Base-by-base conservation (phyloP, 1,284 basidiomycete genomes). In the Irpex sp. region DNA sequence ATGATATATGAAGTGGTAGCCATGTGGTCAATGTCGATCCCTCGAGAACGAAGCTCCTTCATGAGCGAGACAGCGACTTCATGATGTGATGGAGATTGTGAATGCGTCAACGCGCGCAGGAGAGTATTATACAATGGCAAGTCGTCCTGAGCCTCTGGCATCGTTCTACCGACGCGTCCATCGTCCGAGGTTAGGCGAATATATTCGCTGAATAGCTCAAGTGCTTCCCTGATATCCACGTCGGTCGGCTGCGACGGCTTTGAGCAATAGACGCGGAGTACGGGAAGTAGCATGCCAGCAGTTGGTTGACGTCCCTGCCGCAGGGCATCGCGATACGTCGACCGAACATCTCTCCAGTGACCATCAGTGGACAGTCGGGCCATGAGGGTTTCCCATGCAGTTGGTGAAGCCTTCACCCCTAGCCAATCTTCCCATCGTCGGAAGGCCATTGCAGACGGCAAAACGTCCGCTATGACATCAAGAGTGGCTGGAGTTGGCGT, bases 361-460 rank as follows among this genome's bases (percentile, higher is more conserved):
- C 54, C 54, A 11, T 56, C 31, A 19, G 54, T 34, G 9, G 19
- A 56, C 19, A 56, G 26, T 36, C 54, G 54, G 6, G 2, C 31
- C 54, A 91, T 78, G 34, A 89, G 70, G 60, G 80, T 73, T 4
- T 81, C 78, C 80, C 85, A 89, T 37, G 82, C 80, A 8, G 73
- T 63, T 0, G 76, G 71, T 8, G 75, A 74, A 8, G 81, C 79
- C 52, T 72, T 71, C 57, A 84, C 62, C 17, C 69, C 71, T 9
- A 86, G 72, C n/a, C 73, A 73, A 26, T 75, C 65, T 63, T 84
- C 78, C 65, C 81, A 78, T 19, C 73, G 73, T 21, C 72, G 67
- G 26, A 89, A 71, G 62, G 86, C 82, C 2, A 75, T 65, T 2
- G 79, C 67, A 9, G 71, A 70, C 9, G 67, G 72, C 9, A 79